Evolutionary conservation across 345 rosid species (phyloP).

Genomic region (Brassica carinata): DNA sequence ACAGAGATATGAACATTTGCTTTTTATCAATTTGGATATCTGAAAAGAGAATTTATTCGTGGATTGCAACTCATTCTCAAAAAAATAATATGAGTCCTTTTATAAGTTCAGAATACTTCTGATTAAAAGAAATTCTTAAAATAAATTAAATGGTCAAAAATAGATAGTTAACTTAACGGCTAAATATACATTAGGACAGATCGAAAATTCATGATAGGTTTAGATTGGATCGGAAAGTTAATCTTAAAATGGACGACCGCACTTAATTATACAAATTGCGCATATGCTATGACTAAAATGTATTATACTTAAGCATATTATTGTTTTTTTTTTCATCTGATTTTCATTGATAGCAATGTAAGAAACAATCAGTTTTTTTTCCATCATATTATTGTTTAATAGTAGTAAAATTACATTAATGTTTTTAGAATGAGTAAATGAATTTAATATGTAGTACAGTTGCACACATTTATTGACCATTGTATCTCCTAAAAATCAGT

Average conservation of each 20-base stretch:
- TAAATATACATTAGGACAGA: too few species aligned
- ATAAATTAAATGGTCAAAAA: too few species aligned
- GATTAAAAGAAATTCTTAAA: background rate
- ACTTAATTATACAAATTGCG: background rate
- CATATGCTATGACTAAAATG: background rate
- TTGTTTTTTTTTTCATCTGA: too few species aligned
- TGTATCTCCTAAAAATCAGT: background rate
- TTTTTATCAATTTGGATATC: too few species aligned
- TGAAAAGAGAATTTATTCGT: background rate
- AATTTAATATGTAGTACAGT: background rate
- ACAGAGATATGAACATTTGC: too few species aligned
- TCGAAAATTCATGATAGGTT: background rate
- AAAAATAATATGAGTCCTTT: background rate
- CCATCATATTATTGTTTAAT: background rate
- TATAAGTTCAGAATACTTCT: background rate
- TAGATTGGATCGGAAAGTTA: background rate
- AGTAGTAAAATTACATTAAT: background rate
- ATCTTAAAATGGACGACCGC: background rate
- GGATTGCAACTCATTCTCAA: background rate
- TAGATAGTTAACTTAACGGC: too few species aligned
- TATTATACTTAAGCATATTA: background rate
- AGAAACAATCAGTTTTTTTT: too few species aligned
- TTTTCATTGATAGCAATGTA: too few species aligned
- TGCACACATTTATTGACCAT: constrained; percentile 15
- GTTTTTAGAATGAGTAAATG: background rate